Evolutionary conservation across 2,329 filamentous ascomycete species (phyloP).

Genomic region (Cyphellophora attinorum): DNA sequence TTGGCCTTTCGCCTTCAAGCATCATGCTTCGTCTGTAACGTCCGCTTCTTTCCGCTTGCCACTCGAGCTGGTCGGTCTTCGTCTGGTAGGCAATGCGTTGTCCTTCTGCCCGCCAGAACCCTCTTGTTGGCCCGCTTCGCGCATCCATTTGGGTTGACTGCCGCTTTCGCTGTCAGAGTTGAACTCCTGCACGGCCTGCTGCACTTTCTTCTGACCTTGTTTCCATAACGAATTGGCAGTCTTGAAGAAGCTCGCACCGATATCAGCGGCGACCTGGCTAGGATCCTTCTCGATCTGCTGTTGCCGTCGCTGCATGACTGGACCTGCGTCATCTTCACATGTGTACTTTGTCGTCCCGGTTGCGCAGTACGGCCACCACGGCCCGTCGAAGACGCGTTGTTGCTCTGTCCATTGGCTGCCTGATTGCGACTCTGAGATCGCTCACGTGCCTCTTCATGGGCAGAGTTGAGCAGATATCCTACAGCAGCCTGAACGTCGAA

Average conservation of each 20-base stretch:
- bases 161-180: slow-evolving; percentile 59
- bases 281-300: slow-evolving; percentile 59
- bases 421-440: slow-evolving; percentile 15
- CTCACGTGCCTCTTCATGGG: slow-evolving; percentile 72
- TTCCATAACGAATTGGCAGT: slow-evolving; percentile 95
- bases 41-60: slow-evolving; percentile 10
- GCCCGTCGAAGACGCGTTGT: too few species aligned
- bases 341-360: too few species aligned
- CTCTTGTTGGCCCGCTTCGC: too few species aligned
- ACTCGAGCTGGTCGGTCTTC: slow-evolving; percentile 17
- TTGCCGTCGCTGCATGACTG: background rate
- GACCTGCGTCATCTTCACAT: background rate
- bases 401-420: background rate
- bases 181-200: slow-evolving; percentile 85
- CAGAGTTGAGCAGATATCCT: slow-evolving; percentile 81
- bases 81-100: too few species aligned
- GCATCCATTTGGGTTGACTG: slow-evolving; percentile 92
- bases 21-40: slow-evolving; percentile 54
- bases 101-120: too few species aligned
- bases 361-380: too few species aligned
- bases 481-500: slow-evolving; percentile 78
- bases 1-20: slow-evolving; percentile 58
- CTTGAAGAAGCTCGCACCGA: slow-evolving; percentile 80
- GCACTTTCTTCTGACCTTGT: slow-evolving; percentile 81
- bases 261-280: slow-evolving; percentile 67